Conservation (phyloP, 345 rosid genomes). For the Citrus mangshanensis region DNA sequence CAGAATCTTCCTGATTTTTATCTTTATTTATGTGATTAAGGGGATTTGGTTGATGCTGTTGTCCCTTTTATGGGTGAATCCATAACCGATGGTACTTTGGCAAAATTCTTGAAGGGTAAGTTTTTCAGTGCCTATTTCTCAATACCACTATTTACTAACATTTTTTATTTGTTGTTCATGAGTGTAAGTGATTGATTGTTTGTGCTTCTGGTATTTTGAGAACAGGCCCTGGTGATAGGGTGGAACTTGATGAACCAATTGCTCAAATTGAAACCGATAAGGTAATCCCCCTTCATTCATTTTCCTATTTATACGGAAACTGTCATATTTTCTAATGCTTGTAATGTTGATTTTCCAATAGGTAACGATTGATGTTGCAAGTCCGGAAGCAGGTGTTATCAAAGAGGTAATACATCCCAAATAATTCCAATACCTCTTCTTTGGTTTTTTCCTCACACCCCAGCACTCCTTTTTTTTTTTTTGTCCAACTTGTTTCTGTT, state of each 20-base stretch:
- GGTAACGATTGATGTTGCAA: slow-evolving; percentile 61
- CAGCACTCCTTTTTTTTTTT: no score
- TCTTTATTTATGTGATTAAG: slow-evolving; percentile 35
- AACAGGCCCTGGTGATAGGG: slow-evolving; percentile 89
- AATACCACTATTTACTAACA: not conserved
- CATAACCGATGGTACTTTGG: slow-evolving; percentile 80
- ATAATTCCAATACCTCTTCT: not conserved
- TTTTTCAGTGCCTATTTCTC: slow-evolving; percentile 10
- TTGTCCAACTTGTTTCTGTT: not conserved
- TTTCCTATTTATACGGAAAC: no score
- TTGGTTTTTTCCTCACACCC: not conserved
- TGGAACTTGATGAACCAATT: slow-evolving; percentile 80
- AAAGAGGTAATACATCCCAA: slow-evolving; percentile 48
- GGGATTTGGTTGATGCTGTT: slow-evolving; percentile 66
- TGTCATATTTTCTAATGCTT: not conserved
- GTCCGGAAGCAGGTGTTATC: slow-evolving; percentile 84
- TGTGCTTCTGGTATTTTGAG: slow-evolving; percentile 9
- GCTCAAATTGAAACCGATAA: slow-evolving; percentile 99
- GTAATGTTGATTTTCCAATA: slow-evolving; percentile 9
- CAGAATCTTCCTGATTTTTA: not conserved
- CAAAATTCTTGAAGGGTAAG: slow-evolving; percentile 71
- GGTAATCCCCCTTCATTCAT: slow-evolving; percentile 29
- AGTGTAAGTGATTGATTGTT: slow-evolving; percentile 5
- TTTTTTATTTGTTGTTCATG: not conserved
- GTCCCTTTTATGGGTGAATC: slow-evolving; percentile 96